phyloP scores from a whole-genome alignment of 2,329 filamentous ascomycete species.

The Exophiala aquamarina region DNA sequence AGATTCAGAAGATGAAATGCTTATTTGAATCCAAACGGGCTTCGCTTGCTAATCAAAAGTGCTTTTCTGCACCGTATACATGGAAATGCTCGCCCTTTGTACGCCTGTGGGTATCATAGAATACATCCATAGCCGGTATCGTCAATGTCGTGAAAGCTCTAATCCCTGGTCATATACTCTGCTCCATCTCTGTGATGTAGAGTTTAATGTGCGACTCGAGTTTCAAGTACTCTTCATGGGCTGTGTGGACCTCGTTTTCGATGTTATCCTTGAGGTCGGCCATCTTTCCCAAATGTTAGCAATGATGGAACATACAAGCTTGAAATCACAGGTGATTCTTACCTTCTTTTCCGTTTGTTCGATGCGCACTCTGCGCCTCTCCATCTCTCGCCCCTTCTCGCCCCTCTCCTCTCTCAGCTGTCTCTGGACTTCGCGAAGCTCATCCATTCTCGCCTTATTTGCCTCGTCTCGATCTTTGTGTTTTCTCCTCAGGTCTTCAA shows the following conservation, averaged over 20 bases:
- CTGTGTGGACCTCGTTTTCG: slow-evolving; percentile 85
- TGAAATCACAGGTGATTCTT: slow-evolving; percentile 30
- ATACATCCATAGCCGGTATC: slow-evolving; percentile 9
- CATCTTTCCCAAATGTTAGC: slow-evolving; percentile 65
- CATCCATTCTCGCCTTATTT: slow-evolving; percentile 87
- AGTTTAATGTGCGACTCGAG: slow-evolving; percentile 96
- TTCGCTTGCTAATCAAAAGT: not conserved
- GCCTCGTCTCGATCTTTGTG: slow-evolving; percentile 77
- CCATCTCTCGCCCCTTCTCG: slow-evolving; percentile 88
- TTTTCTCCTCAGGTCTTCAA: slow-evolving; percentile 76
- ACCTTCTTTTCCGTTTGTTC: slow-evolving; percentile 99
- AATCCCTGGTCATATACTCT: slow-evolving; percentile 58
- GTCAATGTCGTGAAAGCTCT: slow-evolving; percentile 3
- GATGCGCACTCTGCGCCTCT: slow-evolving; percentile 86
- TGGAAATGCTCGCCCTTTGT: not conserved
- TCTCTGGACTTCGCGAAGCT: slow-evolving; percentile 75
- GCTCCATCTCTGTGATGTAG: slow-evolving; percentile 99
- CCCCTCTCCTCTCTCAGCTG: slow-evolving; percentile 79
- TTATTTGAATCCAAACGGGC: slow-evolving; percentile 10
- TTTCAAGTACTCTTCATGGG: slow-evolving; percentile 93
- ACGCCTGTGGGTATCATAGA: slow-evolving; percentile 36
- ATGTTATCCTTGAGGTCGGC: slow-evolving; percentile 96
- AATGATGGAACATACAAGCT: not conserved
- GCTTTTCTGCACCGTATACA: slow-evolving; percentile 5
- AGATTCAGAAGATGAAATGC: slow-evolving; percentile 15